Conservation (phyloP, 1,139 yeast species). For the Meyerozyma sp. region DNA sequence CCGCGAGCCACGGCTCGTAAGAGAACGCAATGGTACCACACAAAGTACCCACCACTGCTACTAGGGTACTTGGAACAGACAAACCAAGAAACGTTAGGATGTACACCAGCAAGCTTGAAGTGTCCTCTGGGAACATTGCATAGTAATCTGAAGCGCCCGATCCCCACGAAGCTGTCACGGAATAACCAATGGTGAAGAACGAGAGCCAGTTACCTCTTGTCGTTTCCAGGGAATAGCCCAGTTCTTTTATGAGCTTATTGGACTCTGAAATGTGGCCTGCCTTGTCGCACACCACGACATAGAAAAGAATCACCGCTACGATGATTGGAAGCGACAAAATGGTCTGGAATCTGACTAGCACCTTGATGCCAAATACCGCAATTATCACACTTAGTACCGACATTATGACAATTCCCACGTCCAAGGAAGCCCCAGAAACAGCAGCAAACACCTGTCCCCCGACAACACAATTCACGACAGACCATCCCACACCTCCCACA, state of each 20-base stretch:
- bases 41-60: conserved; percentile 18
- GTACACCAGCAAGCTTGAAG: conserved; percentile 15
- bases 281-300: conserved; percentile 19
- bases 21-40: conserved; percentile 21
- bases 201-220: conserved; percentile 21
- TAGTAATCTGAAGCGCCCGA: conserved; percentile 25
- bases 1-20: conserved; percentile 20
- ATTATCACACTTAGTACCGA: conserved; percentile 24
- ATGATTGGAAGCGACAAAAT: conserved; percentile 17
- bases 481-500: conserved; percentile 38
- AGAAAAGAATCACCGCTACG: conserved; percentile 16
- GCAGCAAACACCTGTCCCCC: conserved; percentile 33
- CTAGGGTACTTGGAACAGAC: conserved; percentile 21
- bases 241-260: conserved; percentile 12
- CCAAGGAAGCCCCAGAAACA: conserved; percentile 18
- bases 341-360: conserved; percentile 17
- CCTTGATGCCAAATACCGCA: conserved; percentile 31
- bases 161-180: conserved; percentile 25
- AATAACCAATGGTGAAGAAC: conserved; percentile 21
- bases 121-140: conserved; percentile 19
- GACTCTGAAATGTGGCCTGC: conserved; percentile 8
- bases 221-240: conserved; percentile 9
- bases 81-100: conserved; percentile 19
- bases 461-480: conserved; percentile 34
- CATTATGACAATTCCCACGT: conserved; percentile 28